Evolutionary conservation across 257 asterid species (phyloP), one percentile per base, ranked within the genome.

Genomic region (Solanum chilense): DNA sequence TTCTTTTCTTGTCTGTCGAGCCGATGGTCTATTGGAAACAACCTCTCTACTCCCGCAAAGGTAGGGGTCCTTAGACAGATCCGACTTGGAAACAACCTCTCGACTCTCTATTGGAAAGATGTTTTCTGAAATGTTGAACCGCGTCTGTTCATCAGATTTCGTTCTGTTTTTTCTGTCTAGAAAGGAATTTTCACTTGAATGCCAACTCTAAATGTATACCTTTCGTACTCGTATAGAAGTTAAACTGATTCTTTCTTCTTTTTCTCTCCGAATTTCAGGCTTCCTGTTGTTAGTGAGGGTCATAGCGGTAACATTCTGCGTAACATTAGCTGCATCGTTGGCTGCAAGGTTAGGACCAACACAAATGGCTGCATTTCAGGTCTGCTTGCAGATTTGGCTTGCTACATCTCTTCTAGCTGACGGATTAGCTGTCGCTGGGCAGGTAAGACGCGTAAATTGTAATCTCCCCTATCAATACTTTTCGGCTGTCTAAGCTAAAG

Each of bases 341-440:
- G 98, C 98, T 37, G 99, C 98, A 11, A 89, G 96, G 62, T 91
- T 90, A 33, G 99, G 99, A 69, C 35, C 98, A 3, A 94, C 93
- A 21, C 90, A 93, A 82, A 94, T 96, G 99, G 99, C 99, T 81
- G 98, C 99, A 15, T 96, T 96, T 86, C 98, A 96, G 83, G 93
- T 96, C 82, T 96, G 98, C 93, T 89, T 94, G 91, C 99, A 96
- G 91, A 91, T 96, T 62, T 96, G 99, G 98, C 89, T 96, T 2
- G 96, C 99, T 37, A 89, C 97, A 18, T 96, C 99, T 60, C 95
- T 94, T 88, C 89, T 96, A 39, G 98, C 98, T 23, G 99, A 96
- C 49, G 99, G 98, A 21, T 90, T 96, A 71, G 98, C 99, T 9
- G 97, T 96, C 21, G 93, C 99, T 78, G 99, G 98, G 39, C 99